Conservation (phyloP, 2,329 filamentous ascomycete genomes). For the Zasmidium citrigriseum region DNA sequence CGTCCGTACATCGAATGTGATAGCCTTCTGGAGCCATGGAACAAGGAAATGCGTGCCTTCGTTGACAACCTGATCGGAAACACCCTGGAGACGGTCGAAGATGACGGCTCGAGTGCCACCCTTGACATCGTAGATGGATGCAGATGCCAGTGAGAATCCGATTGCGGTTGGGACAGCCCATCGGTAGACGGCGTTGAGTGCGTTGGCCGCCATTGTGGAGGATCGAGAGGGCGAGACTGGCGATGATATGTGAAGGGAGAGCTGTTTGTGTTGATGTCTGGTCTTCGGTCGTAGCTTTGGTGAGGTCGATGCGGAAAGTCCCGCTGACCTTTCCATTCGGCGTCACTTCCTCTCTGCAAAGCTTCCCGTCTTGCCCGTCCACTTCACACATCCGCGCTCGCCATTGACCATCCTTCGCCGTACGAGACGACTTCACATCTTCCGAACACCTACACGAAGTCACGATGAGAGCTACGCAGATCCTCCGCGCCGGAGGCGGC, state of each 20-base stretch:
- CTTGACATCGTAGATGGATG: conserved; percentile 94
- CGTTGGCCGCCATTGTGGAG: conserved; percentile 40
- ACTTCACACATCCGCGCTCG: neutral
- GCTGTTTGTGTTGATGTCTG: neutral
- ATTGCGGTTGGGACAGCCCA: conserved; percentile 73
- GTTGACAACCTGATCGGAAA: conserved; percentile 88
- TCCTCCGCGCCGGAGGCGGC: conserved; percentile 38
- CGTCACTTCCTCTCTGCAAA: neutral
- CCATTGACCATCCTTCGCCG: neutral
- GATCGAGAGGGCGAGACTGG: neutral
- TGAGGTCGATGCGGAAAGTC: conserved; percentile 8
- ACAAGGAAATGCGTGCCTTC: conserved; percentile 97
- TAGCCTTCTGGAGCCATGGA: conserved; percentile 91
- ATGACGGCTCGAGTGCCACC: conserved; percentile 94
- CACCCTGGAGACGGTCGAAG: conserved; percentile 90
- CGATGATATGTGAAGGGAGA: neutral
- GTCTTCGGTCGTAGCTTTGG: neutral
- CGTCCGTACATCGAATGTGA: conserved; percentile 95
- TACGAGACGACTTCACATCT: neutral
- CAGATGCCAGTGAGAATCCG: conserved; percentile 67
- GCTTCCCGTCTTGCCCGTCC: neutral
- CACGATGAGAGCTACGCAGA: conserved; percentile 41
- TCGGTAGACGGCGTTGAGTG: conserved; percentile 64
- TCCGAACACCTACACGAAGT: conserved; percentile 4
- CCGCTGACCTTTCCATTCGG: neutral